These are phyloP conservation scores for Epichloe coenophiala DNA, from an alignment of 2,329 filamentous ascomycete genomes.

Conservation along the genomic window DNA sequence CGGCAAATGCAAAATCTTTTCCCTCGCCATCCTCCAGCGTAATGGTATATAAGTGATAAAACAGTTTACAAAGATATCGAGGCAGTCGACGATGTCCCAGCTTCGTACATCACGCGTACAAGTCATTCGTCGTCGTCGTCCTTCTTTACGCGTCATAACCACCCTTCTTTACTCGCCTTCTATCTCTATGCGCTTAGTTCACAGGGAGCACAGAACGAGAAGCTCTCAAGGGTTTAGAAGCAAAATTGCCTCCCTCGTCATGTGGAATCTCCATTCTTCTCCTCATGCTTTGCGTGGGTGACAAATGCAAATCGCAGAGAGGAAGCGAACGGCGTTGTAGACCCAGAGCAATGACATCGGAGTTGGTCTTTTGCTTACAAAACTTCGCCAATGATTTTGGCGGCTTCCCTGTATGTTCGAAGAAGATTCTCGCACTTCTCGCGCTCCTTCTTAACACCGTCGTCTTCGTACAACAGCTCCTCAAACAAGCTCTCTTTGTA, in stretches of 20 bases:
- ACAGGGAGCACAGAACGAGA: background rate
- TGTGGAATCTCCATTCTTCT: no score
- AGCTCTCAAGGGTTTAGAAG: no score
- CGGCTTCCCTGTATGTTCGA: conserved; percentile 90
- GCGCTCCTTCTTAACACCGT: conserved; percentile 90
- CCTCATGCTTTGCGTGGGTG: no score
- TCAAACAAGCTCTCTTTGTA: conserved; percentile 88
- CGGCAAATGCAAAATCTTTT: background rate
- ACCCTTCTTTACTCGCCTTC: background rate
- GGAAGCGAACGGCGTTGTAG: no score
- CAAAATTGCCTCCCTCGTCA: no score
- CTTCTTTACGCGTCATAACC: background rate
- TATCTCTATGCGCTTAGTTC: background rate
- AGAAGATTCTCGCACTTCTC: conserved; percentile 97
- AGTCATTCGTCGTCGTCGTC: background rate
- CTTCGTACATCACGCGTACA: background rate
- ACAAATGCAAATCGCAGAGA: no score
- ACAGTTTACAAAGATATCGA: background rate
- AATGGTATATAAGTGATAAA: conserved; percentile 1
- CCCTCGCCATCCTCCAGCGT: background rate
- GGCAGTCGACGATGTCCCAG: background rate
- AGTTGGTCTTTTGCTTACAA: conserved; percentile 34
- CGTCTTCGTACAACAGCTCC: conserved; percentile 92
- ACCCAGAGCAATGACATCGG: no score
- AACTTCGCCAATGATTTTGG: conserved; percentile 96